phyloP scores from a whole-genome alignment of 1,139 yeast species.

The Diutina catenulata region DNA sequence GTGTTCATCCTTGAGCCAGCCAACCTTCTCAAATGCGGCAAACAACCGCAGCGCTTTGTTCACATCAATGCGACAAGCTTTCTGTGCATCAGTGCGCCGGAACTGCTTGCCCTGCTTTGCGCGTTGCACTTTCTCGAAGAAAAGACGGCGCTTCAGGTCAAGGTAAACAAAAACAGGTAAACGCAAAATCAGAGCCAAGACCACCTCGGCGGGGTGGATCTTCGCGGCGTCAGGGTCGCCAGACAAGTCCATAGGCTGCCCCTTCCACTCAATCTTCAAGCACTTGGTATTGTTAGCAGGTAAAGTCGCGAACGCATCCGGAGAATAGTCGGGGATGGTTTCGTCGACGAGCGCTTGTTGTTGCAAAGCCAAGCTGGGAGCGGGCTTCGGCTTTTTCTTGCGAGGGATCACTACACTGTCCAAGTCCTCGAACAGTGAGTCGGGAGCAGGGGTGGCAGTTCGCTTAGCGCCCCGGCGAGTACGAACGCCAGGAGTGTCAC shows the following conservation, averaged over 20 bases:
- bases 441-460: slow-evolving; percentile 14
- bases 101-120: slow-evolving; percentile 68
- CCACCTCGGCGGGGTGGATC: slow-evolving; percentile 87
- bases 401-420: slow-evolving; percentile 7
- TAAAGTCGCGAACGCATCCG: slow-evolving; percentile 44
- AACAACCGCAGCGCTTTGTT: slow-evolving; percentile 88
- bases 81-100: slow-evolving; percentile 95
- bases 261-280: slow-evolving; percentile 92
- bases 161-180: slow-evolving; percentile 79
- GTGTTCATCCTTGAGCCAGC: slow-evolving; percentile 80
- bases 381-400: slow-evolving; percentile 24
- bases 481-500: slow-evolving; percentile 34
- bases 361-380: slow-evolving; percentile 23
- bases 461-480: slow-evolving; percentile 42
- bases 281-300: slow-evolving; percentile 58
- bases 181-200: slow-evolving; percentile 77
- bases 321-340: slow-evolving; percentile 63
- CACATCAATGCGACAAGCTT: slow-evolving; percentile 94
- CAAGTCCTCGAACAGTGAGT: too few relatives aligned
- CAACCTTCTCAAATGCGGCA: slow-evolving; percentile 90
- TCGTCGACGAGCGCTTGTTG: slow-evolving; percentile 44
- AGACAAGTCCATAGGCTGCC: slow-evolving; percentile 87
- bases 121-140: slow-evolving; percentile 78
- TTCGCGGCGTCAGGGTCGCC: slow-evolving; percentile 59
- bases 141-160: slow-evolving; percentile 85